Base-by-base conservation (phyloP, 1,139 yeast genomes). In the Trichomonascaceae sp. region DNA sequence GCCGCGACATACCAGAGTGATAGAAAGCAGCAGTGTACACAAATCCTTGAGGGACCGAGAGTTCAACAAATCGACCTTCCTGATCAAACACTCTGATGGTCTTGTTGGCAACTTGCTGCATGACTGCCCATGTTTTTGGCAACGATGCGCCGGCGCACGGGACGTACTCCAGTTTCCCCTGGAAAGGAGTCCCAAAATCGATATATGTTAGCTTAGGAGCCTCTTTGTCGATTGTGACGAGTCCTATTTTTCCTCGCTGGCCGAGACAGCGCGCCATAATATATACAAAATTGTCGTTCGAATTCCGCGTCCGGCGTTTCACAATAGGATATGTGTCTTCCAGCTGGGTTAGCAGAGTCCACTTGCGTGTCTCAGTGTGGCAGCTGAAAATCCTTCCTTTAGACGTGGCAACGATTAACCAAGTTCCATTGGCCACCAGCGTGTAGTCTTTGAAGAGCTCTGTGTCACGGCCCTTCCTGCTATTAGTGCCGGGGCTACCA, bases 351-450 rank as follows among this genome's bases (percentile, higher is more conserved):
- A 20, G 11, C 9, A 20, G 11, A 8, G 6, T 20, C 23, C 23
- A 20, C 11, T 20, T 20, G 9, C 23, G 23, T 8, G 23, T 20
- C 9, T 8, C 35, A 3, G 39, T 28, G 42, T 57, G 27, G 60
- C 43, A 20, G 27, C 31, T 20, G 35, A 36, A 29, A 3, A 77
- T 51, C 27, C 65, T 64, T 2, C 89, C 93, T n/a, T 51, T 43
- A 0, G 87, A 74, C 0, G 93, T 76, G 13, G 78, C 62, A 1
- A 70, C 59, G 0, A 80, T 57, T 15, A 77, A 44, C 36, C 56
- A 34, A n/a, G n/a, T n/a, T n/a, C n/a, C n/a, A 20, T 37, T 32
- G 43, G 1, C 61, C 47, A 39, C 68, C 51, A 50, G 69, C 67
- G 47, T 62, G 62, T 70, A 76, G 17, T 75, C 77, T 46, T 79